Evolutionary conservation across 2,329 filamentous ascomycete species (phyloP), one percentile per base, ranked within the genome.

Genomic region (Didymella segeticola): DNA sequence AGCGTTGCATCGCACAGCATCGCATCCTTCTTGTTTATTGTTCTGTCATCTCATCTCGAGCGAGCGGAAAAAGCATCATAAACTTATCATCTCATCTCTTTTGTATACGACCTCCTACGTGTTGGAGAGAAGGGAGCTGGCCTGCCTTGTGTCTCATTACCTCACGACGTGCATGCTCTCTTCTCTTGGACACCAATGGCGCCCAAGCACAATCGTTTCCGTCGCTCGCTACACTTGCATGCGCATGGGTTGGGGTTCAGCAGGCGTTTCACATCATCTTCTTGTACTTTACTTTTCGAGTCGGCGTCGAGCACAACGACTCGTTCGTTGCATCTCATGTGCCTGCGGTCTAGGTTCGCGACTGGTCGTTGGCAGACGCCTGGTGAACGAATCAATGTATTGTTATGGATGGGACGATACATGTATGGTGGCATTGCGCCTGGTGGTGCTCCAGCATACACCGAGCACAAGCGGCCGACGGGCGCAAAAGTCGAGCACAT

Each of bases 121-220:
- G 60, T 60, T 58, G 56, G 67, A 66, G 67, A 67, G 63, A 66
- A 68, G 64, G 68, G 61, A 66, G 67, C 67, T 60, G 67, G 68
- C 53, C 62, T 70, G 56, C 68, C 67, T 66, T 67, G 56, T 55
- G 57, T 61, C 58, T 65, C 61, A 63, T 52, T 49, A 48, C 53
- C 58, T 67, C 53, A 71, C 66, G 68, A 69, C 54, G 47, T 66
- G 63, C 60, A 66, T 66, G 57, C 60, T 61, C 53, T 47, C 52
- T 43, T 57, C 49, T 53, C 50, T 57, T 51, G 54, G 22, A 45
- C 42, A 29, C 41, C 34, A 46, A 36, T 12, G 52, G 45, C 41
- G 36, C 52, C 41, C 52, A 25, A 33, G 15, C 42, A 43, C 52
- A 20, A 37, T 55, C 48, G 46, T 41, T 50, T 43, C 38, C 41